Conservation (phyloP, 2,329 filamentous ascomycete genomes). For the Cladosporium sp. region DNA sequence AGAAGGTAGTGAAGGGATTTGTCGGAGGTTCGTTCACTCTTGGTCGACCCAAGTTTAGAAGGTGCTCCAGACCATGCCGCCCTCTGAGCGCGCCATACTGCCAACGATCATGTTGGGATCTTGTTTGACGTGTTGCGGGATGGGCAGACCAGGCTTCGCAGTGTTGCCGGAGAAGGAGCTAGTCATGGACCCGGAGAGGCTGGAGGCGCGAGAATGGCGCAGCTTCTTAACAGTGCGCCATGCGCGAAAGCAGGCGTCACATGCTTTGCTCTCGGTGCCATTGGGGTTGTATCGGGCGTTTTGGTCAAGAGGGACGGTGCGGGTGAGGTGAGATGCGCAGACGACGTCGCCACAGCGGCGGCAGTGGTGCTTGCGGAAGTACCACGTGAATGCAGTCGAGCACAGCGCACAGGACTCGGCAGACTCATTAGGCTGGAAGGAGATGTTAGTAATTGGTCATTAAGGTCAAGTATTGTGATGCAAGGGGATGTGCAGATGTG, state of each 20-base stretch:
- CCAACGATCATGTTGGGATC: slow-evolving; percentile 25
- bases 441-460: slow-evolving; percentile 6
- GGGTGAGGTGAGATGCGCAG: slow-evolving; percentile 66
- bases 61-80: slow-evolving; percentile 33
- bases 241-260: slow-evolving; percentile 66
- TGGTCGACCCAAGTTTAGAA: slow-evolving; percentile 19
- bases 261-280: slow-evolving; percentile 61
- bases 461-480: neutral
- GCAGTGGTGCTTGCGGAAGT: slow-evolving; percentile 75
- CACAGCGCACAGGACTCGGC: slow-evolving; percentile 68
- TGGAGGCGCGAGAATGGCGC: slow-evolving; percentile 42
- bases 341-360: slow-evolving; percentile 79
- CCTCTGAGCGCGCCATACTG: slow-evolving; percentile 31
- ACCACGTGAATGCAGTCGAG: slow-evolving; percentile 68
- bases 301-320: slow-evolving; percentile 68
- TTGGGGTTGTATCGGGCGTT: slow-evolving; percentile 73
- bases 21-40: neutral
- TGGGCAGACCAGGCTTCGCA: slow-evolving; percentile 22
- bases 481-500: neutral
- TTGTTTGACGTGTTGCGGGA: slow-evolving; percentile 19
- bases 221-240: slow-evolving; percentile 62
- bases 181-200: slow-evolving; percentile 11
- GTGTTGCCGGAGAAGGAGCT: slow-evolving; percentile 11
- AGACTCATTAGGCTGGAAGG: slow-evolving; percentile 61
- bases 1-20: neutral